Evolutionary conservation across 306 rosid species (phyloP), one percentile per base, ranked within the genome.

Genomic region (Lupinus albus): DNA sequence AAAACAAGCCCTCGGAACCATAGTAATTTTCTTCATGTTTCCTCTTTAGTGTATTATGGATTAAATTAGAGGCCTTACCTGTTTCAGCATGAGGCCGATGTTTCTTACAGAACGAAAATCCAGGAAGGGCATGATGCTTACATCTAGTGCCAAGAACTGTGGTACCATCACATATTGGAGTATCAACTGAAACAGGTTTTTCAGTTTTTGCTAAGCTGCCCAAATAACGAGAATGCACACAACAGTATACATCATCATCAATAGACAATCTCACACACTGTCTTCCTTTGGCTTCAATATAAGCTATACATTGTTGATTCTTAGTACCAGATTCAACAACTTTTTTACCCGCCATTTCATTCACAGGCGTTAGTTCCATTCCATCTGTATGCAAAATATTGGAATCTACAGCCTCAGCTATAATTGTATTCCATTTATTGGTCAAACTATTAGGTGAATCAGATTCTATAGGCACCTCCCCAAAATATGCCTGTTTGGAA

Each of bases 241-340:
- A 87, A 62, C 97, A 92, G 75, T 89, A 87, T 79, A 87, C 88
- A 78, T 92, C 90, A 63, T 85, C 87, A 62, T 86, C 91, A 64
- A 79, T 87, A 8, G 95, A 95, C 86, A 76, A 83, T 78, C 96
- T 81, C 48, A 82, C 91, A 73, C 97, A 92, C 61, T 79, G 97
- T 75, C 97, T 84, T 71, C 96, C 92, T 82, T 92, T 92, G 63
- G 97, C 78, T 76, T 89, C 89, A 69, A 89, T 80, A 66, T 70
- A 89, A 64, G 90, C 89, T 51, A 58, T 54, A 33, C 98, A 92
- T 32, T 84, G 98, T 33, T 79, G 84, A 79, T 64, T 83, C 82
- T 80, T 86, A 67, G 70, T 71, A 38, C 66, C 87, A 55, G 68
- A 64, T 42, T 78, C 84, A 42, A 78, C 67, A 62, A 76, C 33